Conservation (phyloP, 78 protist genomes). For the Trichosphaerium sp. region DNA sequence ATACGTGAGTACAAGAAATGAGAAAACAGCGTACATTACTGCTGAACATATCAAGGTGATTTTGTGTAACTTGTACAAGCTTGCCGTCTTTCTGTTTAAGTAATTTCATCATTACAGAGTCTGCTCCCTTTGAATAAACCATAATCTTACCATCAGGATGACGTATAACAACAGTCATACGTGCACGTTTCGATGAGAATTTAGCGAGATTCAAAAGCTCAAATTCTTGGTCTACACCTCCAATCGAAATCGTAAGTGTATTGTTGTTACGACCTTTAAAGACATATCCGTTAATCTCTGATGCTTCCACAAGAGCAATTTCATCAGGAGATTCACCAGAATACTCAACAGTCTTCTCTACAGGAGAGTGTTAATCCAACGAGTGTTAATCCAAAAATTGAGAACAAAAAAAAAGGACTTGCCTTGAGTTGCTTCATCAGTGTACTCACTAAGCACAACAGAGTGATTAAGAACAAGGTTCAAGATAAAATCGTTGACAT, state of each 20-base stretch:
- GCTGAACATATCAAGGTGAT: too few species aligned
- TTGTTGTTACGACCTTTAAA: not conserved
- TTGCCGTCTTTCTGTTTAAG: slow-evolving; percentile 13
- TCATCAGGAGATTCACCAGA: slow-evolving; percentile 65
- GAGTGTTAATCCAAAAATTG: not conserved
- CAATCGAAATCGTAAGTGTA: slow-evolving; percentile 5
- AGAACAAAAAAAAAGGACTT: not conserved
- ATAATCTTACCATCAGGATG: slow-evolving; percentile 32
- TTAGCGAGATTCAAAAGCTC: slow-evolving; percentile 57
- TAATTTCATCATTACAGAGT: slow-evolving; percentile 28
- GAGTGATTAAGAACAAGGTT: slow-evolving; percentile 62
- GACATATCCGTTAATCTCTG: slow-evolving; percentile 50
- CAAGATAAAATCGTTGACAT: slow-evolving; percentile 25
- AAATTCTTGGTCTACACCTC: slow-evolving; percentile 23
- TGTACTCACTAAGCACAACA: slow-evolving; percentile 59
- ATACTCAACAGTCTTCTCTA: not conserved
- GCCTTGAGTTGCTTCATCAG: slow-evolving; percentile 12
- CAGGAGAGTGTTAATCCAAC: not conserved
- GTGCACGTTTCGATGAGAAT: slow-evolving; percentile 77
- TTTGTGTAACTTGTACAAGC: too few species aligned
- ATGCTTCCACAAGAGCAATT: slow-evolving; percentile 56
- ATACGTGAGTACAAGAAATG: too few species aligned
- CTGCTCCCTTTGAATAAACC: slow-evolving; percentile 77
- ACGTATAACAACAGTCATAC: slow-evolving; percentile 74
- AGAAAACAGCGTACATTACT: too few species aligned